phyloP scores from a whole-genome alignment of 805 yeast genomes.

The Candida maesae region DNA sequence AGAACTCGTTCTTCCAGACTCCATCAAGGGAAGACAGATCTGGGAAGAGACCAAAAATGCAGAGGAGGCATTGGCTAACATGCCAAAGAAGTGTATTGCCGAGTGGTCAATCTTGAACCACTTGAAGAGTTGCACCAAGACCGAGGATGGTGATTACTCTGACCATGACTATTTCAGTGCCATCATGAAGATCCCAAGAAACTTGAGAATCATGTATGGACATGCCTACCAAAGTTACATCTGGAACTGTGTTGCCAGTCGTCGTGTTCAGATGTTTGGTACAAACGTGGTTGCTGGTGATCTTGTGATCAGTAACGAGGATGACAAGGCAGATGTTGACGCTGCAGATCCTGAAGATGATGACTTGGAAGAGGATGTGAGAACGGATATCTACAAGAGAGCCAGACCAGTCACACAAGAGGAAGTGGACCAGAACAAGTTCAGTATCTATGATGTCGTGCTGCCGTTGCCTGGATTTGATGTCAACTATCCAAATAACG shows the following conservation, averaged over 20 bases:
- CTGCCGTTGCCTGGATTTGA: constrained; percentile 97
- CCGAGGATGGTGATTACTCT: constrained; percentile 43
- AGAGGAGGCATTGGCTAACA: constrained; percentile 53
- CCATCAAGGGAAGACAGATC: constrained; percentile 73
- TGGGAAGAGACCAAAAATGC: constrained; percentile 80
- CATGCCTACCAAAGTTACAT: constrained; percentile 96
- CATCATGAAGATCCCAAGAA: constrained; percentile 86
- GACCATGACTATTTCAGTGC: constrained; percentile 67
- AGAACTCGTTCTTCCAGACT: constrained; percentile 76
- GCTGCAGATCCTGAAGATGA: constrained; percentile 35
- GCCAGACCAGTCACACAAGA: constrained; percentile 75
- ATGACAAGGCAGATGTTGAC: constrained; percentile 10
- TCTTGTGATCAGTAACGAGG: constrained; percentile 48
- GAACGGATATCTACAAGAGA: constrained; percentile 49
- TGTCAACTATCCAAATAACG: constrained; percentile 76
- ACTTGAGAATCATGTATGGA: constrained; percentile 88
- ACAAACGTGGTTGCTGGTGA: constrained; percentile 74
- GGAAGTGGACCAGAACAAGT: constrained; percentile 57
- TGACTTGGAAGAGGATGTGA: constrained; percentile 69
- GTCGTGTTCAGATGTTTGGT: constrained; percentile 70
- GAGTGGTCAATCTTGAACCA: constrained; percentile 69
- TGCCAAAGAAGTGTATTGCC: constrained; percentile 89
- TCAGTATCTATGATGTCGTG: constrained; percentile 76
- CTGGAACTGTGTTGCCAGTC: constrained; percentile 87
- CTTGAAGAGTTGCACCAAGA: constrained; percentile 48